phyloP scores from a whole-genome alignment of 169 alveolate species.

The Toxoplasma gondii region DNA sequence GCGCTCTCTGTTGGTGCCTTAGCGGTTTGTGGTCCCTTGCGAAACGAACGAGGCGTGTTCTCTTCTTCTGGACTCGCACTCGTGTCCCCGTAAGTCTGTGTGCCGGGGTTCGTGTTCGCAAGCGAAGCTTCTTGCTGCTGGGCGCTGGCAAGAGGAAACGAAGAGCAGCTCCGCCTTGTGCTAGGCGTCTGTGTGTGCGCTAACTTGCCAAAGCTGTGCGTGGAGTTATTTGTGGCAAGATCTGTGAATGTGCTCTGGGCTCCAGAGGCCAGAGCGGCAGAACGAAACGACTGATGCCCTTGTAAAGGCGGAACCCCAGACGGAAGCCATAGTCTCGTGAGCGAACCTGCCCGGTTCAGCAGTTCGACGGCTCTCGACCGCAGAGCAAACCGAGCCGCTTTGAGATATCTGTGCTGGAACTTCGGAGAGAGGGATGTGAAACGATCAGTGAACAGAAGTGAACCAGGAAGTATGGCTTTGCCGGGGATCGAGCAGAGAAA shows the following conservation, averaged over 20 bases:
- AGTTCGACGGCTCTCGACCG: not conserved
- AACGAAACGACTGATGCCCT: not conserved
- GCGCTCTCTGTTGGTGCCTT: too few relatives aligned
- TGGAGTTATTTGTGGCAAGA: not conserved
- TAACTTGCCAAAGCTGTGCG: not conserved
- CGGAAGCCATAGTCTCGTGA: not conserved
- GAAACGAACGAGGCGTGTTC: too few relatives aligned
- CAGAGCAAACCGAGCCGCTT: slow-evolving; percentile 13
- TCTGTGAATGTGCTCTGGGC: too few relatives aligned
- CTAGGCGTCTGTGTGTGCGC: not conserved
- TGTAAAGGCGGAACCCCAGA: not conserved
- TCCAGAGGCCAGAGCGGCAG: not conserved
- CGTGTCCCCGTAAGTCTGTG: too few relatives aligned
- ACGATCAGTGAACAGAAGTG: slow-evolving; percentile 4
- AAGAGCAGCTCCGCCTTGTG: not conserved
- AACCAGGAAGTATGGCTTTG: not conserved
- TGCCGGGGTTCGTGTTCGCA: too few relatives aligned
- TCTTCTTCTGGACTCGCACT: too few relatives aligned
- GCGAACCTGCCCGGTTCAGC: not conserved
- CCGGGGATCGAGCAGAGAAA: slow-evolving; percentile 56
- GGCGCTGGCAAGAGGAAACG: not conserved
- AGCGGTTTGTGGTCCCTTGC: too few relatives aligned
- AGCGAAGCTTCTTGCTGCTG: too few relatives aligned
- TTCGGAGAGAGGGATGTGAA: not conserved
- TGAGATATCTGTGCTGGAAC: not conserved